Conservation (phyloP, 2,329 filamentous ascomycete species). For the Cladorrhinum sp. region DNA sequence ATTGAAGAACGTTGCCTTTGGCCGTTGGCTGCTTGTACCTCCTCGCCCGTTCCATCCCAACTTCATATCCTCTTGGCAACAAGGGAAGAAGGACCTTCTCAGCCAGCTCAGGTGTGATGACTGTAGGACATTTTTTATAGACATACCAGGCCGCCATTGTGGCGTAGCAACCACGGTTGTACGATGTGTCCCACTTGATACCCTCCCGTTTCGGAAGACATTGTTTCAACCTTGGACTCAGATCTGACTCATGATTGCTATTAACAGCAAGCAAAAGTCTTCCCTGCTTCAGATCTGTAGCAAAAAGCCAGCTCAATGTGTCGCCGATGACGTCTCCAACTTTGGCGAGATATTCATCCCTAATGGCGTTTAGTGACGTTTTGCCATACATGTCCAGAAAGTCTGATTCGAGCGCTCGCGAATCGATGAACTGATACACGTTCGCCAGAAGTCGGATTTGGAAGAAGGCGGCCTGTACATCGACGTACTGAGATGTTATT, state of each 20-base stretch:
- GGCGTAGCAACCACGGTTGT: slow-evolving; percentile 18
- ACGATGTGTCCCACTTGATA: slow-evolving; percentile 7
- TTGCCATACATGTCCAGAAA: slow-evolving; percentile 1
- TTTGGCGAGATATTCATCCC: slow-evolving; percentile 4
- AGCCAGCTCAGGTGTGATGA: not conserved
- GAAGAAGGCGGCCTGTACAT: slow-evolving; percentile 15
- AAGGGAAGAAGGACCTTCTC: slow-evolving; percentile 8
- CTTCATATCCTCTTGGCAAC: slow-evolving; percentile 7
- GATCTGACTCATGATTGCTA: not conserved
- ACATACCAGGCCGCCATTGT: slow-evolving; percentile 16
- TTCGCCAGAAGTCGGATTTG: slow-evolving; percentile 16
- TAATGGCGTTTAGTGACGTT: slow-evolving; percentile 3
- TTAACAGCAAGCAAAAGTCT: slow-evolving; percentile 14
- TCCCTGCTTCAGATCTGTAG: slow-evolving; percentile 14
- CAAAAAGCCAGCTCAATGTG: slow-evolving; percentile 11
- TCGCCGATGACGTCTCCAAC: slow-evolving; percentile 6
- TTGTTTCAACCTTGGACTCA: not conserved
- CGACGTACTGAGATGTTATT: slow-evolving; percentile 15
- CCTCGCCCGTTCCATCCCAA: slow-evolving; percentile 9
- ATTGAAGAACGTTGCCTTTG: slow-evolving; percentile 16
- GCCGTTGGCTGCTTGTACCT: slow-evolving; percentile 14
- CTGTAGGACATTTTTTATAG: slow-evolving; percentile 7
- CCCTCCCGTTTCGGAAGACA: not conserved
- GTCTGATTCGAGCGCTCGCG: slow-evolving; percentile 9
- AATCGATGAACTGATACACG: slow-evolving; percentile 11